A percentile compares a stretch with the other conserved stretches of the same genome.
Evolutionary conservation across 1,139 yeast species (phyloP).

Genomic region (Geotrichum restrictum): DNA sequence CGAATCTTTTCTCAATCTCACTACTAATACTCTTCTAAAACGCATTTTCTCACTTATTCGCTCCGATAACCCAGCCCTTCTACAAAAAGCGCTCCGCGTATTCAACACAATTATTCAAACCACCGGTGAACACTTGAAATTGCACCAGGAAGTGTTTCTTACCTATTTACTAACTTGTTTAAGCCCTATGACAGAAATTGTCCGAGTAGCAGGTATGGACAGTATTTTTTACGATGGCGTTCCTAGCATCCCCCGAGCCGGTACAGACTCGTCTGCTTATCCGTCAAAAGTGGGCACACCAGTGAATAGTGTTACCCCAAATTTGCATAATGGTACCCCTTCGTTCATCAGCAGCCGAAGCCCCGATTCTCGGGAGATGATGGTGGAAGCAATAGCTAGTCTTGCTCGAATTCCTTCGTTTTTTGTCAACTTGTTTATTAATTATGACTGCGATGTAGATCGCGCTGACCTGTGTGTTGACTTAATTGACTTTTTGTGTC

Average conservation of each 20-base stretch:
- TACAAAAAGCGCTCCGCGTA: conserved; percentile 72
- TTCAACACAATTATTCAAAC: conserved; percentile 55
- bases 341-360: conserved; percentile 26
- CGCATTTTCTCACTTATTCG: conserved; percentile 78
- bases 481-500: conserved; percentile 65
- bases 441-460: conserved; percentile 89
- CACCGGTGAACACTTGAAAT: conserved; percentile 36
- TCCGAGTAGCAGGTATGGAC: conserved; percentile 41
- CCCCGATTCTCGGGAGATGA: conserved; percentile 66
- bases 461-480: conserved; percentile 74
- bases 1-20: conserved; percentile 60
- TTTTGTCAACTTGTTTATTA: conserved; percentile 71
- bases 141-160: conserved; percentile 43
- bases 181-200: conserved; percentile 40
- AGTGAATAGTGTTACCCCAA: conserved; percentile 25
- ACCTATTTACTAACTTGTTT: conserved; percentile 41
- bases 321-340: conserved; percentile 18
- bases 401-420: conserved; percentile 73
- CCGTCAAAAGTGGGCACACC: conserved; percentile 22
- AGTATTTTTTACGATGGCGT: conserved; percentile 43
- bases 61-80: conserved; percentile 59
- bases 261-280: conserved; percentile 32
- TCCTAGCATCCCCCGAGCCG: conserved; percentile 38
- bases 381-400: conserved; percentile 79
- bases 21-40: conserved; percentile 78